Evolutionary conservation across 2,329 filamentous ascomycete genomes (phyloP).

Genomic region (Trichoderma sp.): DNA sequence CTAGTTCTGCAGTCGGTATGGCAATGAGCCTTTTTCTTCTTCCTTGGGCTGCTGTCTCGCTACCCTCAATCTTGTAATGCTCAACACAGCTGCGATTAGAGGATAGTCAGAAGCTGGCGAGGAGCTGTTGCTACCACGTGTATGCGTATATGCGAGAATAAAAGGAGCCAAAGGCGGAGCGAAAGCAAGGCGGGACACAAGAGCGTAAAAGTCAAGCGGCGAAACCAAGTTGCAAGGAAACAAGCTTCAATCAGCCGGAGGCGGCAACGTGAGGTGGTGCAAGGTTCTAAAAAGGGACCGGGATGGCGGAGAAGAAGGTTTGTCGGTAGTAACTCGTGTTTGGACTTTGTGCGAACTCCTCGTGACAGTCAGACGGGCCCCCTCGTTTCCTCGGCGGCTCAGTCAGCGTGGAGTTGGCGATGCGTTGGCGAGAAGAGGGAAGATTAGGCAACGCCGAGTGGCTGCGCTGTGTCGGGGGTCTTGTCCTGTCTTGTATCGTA

Average conservation of each 20-base stretch:
- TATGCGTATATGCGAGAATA: slow-evolving; percentile 4
- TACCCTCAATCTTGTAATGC: not conserved
- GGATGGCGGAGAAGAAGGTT: not conserved
- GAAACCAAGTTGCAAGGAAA: not conserved
- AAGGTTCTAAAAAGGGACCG: not conserved
- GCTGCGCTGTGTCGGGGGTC: not conserved
- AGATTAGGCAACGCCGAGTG: slow-evolving; percentile 2
- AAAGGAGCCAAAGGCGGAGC: not conserved
- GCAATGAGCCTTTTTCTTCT: slow-evolving; percentile 9
- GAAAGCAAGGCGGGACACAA: not conserved
- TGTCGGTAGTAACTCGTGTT: not conserved
- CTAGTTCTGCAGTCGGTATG: not conserved
- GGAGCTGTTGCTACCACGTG: not conserved
- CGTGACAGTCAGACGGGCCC: slow-evolving; percentile 11
- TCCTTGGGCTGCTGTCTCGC: not conserved
- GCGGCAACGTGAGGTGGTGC: not conserved
- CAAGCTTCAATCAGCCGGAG: not conserved
- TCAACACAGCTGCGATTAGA: not conserved
- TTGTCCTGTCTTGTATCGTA: not conserved
- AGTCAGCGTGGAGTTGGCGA: slow-evolving; percentile 21
- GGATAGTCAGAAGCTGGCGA: not conserved
- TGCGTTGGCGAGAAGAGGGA: slow-evolving; percentile 13
- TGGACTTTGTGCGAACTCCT: slow-evolving; percentile 18
- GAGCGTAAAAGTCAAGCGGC: not conserved
- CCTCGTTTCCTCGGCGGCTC: slow-evolving; percentile 14